Evolutionary conservation across 805 yeast species (phyloP).

Genomic region (Isabelozyma pseudorhagii): DNA sequence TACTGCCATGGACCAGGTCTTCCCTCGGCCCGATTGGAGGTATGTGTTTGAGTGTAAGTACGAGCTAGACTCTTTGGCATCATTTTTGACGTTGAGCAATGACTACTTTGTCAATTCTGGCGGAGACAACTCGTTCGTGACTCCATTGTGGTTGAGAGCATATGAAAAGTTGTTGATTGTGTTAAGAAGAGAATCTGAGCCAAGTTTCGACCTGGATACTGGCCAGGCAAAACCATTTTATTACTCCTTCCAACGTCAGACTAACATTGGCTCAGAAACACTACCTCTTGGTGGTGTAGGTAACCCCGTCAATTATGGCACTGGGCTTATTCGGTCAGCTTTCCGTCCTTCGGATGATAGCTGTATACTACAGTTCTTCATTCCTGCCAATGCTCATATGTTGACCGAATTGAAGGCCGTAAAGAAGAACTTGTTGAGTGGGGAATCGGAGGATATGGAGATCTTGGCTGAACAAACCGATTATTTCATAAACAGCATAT

Average conservation of each 20-base stretch:
- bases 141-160: constrained; percentile 57
- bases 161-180: constrained; percentile 49
- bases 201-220: constrained; percentile 52
- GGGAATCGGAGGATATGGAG: constrained; percentile 4
- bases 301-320: constrained; percentile 70
- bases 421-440: constrained; percentile 16
- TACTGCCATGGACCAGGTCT: constrained; percentile 60
- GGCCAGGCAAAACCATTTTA: constrained; percentile 49
- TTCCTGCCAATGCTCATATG: constrained; percentile 84
- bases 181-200: constrained; percentile 54
- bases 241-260: constrained; percentile 71
- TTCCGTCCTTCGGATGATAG: constrained; percentile 91
- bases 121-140: constrained; percentile 46
- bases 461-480: constrained; percentile 21
- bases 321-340: constrained; percentile 76
- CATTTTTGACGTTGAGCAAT: constrained; percentile 71
- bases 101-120: constrained; percentile 60
- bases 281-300: constrained; percentile 77
- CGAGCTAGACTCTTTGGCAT: constrained; percentile 83
- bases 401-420: constrained; percentile 55
- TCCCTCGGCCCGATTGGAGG: constrained; percentile 67
- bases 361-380: constrained; percentile 70
- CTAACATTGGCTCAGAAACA: constrained; percentile 78
- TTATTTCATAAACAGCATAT: constrained; percentile 40
- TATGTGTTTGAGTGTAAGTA: constrained; percentile 85